Percentiles rank a stretch among this genome's conserved stretches.
Conservation (phyloP, 148 eudicot genomes). For the Oxyria digyna region DNA sequence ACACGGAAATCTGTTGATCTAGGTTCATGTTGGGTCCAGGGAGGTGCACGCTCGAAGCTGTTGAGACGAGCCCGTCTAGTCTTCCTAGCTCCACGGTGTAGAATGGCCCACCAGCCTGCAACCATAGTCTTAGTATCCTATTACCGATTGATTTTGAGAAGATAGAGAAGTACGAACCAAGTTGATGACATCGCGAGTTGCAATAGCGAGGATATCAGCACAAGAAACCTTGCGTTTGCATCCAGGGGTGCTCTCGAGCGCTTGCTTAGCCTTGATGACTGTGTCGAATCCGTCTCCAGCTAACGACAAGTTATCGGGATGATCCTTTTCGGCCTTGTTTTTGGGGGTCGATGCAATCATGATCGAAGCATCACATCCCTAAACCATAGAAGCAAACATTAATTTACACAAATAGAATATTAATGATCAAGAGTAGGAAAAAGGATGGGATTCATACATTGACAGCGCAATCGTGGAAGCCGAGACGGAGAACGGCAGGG, state of each 20-base stretch:
- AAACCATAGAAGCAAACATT: neutral
- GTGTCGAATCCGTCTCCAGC: constrained; percentile 89
- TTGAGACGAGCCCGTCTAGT: constrained; percentile 49
- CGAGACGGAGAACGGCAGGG: constrained; percentile 6
- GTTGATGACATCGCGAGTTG: constrained; percentile 1
- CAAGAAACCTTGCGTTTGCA: constrained; percentile 7
- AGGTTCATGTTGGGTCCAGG: constrained; percentile 36
- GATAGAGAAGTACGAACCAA: neutral
- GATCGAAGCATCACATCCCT: constrained; percentile 50
- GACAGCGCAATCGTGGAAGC: neutral
- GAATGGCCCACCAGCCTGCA: constrained; percentile 39
- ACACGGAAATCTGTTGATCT: constrained; percentile 23
- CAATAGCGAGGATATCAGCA: constrained; percentile 6
- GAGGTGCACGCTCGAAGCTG: constrained; percentile 31
- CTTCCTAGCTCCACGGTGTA: constrained; percentile 63
- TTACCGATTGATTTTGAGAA: neutral
- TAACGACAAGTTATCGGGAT: constrained; percentile 57
- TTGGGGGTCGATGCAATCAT: constrained; percentile 35
- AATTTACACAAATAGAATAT: neutral
- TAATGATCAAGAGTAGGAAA: neutral
- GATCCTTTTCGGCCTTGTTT: constrained; percentile 66
- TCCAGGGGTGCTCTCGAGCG: constrained; percentile 26
- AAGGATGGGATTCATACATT: neutral
- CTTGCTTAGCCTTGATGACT: constrained; percentile 62
- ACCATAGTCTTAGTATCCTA: too few species aligned